These are phyloP conservation scores for Hysterangium stoloniferum DNA, from an alignment of 768 basidiomycete species.

Conservation along the genomic window DNA sequence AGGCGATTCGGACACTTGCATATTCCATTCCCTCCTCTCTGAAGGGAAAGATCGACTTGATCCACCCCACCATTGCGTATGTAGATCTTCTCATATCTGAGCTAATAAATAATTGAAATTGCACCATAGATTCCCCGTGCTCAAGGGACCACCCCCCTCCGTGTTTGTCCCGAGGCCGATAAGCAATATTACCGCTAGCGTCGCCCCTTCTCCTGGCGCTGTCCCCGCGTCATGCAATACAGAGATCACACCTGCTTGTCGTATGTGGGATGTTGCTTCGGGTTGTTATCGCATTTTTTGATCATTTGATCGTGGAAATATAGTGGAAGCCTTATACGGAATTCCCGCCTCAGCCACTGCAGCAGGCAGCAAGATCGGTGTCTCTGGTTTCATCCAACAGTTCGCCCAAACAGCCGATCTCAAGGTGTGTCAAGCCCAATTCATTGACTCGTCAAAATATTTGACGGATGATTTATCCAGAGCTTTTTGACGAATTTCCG, in stretches of 20 bases:
- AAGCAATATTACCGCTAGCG: neutral
- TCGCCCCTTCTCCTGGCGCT: conserved; percentile 8
- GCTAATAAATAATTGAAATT: neutral
- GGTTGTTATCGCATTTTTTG: too few relatives aligned
- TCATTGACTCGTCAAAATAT: too few relatives aligned
- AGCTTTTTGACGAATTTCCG: too few relatives aligned
- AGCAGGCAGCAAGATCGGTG: conserved; percentile 1
- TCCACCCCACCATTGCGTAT: conserved; percentile 25
- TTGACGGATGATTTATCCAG: too few relatives aligned
- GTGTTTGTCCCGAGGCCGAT: neutral
- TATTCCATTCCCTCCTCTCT: conserved; percentile 22
- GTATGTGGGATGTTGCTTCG: too few relatives aligned
- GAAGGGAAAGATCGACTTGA: conserved; percentile 18
- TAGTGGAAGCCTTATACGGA: conserved; percentile 5
- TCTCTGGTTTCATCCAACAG: conserved; percentile 21
- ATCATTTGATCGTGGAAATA: too few relatives aligned
- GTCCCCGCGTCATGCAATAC: conserved; percentile 5
- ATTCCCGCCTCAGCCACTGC: neutral
- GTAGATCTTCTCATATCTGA: neutral
- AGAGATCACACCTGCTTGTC: conserved; percentile 20
- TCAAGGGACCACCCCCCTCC: neutral
- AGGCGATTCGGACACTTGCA: conserved; percentile 21
- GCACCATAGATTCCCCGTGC: neutral
- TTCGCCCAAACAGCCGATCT: conserved; percentile 25
- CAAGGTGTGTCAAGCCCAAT: neutral